A percentile compares a stretch with the other conserved stretches of the same genome.
phyloP scores from a whole-genome alignment of 2,329 filamentous ascomycete species.

The Pseudogymnoascus verrucosus region DNA sequence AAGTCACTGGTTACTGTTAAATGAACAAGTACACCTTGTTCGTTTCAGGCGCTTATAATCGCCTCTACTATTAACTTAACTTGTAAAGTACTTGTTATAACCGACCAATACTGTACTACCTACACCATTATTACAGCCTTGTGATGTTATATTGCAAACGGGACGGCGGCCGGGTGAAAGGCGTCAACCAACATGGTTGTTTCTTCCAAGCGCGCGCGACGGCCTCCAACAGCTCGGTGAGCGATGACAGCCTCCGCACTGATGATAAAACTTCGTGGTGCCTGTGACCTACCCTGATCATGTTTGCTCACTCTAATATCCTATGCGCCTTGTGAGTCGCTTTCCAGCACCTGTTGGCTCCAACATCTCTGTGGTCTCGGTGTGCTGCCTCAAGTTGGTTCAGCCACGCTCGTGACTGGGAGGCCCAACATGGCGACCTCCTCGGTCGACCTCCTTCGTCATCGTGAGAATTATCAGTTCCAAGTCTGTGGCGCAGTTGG shows the following conservation, averaged over 20 bases:
- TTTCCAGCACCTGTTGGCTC: neutral
- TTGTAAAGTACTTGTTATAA: no score
- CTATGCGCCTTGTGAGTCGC: neutral
- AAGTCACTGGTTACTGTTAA: no score
- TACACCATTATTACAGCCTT: no score
- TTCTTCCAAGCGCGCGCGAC: neutral
- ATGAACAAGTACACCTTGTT: no score
- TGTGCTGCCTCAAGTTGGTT: slow-evolving; percentile 1
- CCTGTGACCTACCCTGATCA: neutral
- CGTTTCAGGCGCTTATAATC: no score
- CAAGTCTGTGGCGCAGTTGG: neutral
- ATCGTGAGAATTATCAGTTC: neutral
- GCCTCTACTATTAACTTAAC: neutral
- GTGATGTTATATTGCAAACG: neutral
- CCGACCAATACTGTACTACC: no score
- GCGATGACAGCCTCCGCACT: neutral
- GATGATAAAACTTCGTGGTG: neutral
- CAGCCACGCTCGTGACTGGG: neutral
- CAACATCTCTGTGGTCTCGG: neutral
- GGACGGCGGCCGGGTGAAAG: neutral
- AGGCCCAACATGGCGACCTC: neutral
- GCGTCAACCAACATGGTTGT: neutral
- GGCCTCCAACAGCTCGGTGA: neutral
- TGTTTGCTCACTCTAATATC: neutral
- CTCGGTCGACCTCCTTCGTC: neutral